These are phyloP conservation scores for Lophiostoma macrostomum DNA, from an alignment of 495 filamentous ascomycete genomes.

Conservation along the genomic window DNA sequence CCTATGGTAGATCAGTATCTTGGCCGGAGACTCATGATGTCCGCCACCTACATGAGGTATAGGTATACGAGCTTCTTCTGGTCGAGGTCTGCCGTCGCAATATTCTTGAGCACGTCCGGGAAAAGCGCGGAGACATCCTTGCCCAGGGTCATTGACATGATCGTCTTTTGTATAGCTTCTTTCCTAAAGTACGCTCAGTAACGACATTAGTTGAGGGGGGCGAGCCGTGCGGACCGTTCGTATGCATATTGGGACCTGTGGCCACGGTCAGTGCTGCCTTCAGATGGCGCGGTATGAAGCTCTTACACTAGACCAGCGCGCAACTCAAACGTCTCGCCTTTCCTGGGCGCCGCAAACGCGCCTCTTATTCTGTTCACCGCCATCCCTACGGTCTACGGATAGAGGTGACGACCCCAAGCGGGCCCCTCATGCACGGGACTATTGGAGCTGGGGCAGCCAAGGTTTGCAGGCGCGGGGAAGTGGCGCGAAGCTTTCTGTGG, in stretches of 20 bases:
- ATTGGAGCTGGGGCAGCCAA: conserved; percentile 6
- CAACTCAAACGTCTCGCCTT: conserved; percentile 98
- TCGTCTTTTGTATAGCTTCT: conserved; percentile 98
- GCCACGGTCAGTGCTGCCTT: conserved; percentile 25
- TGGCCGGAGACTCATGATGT: neutral
- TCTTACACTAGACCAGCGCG: conserved; percentile 84
- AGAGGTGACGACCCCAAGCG: conserved; percentile 48
- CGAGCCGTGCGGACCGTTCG: conserved; percentile 62
- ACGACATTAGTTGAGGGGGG: neutral
- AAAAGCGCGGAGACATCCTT: conserved; percentile 98
- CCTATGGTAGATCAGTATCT: conserved; percentile 48
- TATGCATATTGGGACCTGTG: conserved; percentile 92
- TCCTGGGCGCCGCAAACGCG: conserved; percentile 86
- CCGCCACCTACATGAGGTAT: conserved; percentile 78
- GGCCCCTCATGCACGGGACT: conserved; percentile 44
- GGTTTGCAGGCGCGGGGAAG: neutral
- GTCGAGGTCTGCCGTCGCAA: conserved; percentile 89
- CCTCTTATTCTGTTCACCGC: conserved; percentile 94
- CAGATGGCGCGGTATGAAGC: neutral
- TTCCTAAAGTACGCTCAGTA: conserved; percentile 58
- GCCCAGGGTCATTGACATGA: conserved; percentile 98
- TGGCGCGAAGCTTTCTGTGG: neutral
- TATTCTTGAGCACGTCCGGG: conserved; percentile 98
- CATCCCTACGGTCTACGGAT: conserved; percentile 52
- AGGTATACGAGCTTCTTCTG: conserved; percentile 99